phyloP scores from a whole-genome alignment of 169 alveolate species.

The Plasmodium fragile region DNA sequence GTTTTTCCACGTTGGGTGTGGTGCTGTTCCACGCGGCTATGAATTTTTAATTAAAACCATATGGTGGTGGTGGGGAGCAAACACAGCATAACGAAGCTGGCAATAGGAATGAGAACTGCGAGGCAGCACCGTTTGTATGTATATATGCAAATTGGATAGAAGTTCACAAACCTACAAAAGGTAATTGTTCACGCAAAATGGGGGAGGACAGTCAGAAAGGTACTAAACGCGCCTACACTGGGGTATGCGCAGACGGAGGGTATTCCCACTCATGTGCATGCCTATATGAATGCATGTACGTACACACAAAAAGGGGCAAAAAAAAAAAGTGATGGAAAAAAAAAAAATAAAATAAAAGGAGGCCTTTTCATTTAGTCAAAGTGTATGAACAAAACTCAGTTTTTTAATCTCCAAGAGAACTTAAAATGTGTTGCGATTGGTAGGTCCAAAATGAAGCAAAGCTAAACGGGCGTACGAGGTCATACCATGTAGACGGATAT shows the following conservation, averaged over 20 bases:
- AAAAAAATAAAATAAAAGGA: background rate
- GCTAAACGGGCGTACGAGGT: background rate
- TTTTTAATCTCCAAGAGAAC: slow-evolving; percentile 50
- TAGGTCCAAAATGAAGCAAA: slow-evolving; percentile 4
- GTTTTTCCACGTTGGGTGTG: background rate
- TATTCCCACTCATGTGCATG: background rate
- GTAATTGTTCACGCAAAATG: background rate
- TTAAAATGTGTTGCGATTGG: background rate
- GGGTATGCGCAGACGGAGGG: background rate
- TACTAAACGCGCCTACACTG: background rate
- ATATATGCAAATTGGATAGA: background rate
- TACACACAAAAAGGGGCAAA: background rate
- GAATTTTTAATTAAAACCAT: background rate
- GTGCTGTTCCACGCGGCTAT: background rate
- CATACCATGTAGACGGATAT: background rate
- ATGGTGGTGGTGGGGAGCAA: background rate
- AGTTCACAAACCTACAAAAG: background rate
- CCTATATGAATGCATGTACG: background rate
- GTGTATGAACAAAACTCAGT: slow-evolving; percentile 3
- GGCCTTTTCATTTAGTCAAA: background rate
- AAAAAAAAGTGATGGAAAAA: background rate
- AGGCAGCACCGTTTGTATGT: background rate
- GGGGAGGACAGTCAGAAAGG: background rate
- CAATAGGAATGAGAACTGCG: background rate
- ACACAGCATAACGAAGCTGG: background rate